phyloP scores from a whole-genome alignment of 305 asterid species.

The Fraxinus xanthoxyloides region DNA sequence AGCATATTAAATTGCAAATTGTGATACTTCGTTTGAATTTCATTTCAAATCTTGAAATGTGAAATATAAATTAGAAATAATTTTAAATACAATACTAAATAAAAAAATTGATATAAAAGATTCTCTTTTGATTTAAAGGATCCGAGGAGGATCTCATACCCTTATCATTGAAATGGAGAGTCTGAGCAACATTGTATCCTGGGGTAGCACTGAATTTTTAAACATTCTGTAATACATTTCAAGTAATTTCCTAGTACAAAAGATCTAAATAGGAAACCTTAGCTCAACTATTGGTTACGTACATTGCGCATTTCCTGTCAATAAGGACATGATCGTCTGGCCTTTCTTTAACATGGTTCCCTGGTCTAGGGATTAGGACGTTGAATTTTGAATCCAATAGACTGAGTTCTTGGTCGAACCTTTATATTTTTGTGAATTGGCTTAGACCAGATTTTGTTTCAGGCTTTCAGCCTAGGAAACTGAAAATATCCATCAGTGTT shows the following conservation, averaged over 20 bases:
- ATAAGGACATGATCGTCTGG: neutral
- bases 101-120: neutral
- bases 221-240: neutral
- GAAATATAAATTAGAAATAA: neutral
- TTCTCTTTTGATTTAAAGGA: neutral
- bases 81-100: neutral
- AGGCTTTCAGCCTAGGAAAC: neutral
- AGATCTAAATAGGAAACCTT: neutral
- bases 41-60: neutral
- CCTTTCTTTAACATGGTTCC: slow-evolving; percentile 3
- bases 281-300: neutral
- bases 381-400: slow-evolving; percentile 22
- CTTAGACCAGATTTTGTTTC: neutral
- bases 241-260: neutral
- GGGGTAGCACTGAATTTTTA: neutral
- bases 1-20: neutral
- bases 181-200: neutral
- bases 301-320: neutral
- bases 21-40: neutral
- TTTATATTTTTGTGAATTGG: neutral
- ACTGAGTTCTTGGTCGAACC: neutral
- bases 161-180: neutral
- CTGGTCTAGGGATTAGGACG: slow-evolving; percentile 28
- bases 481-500: neutral
- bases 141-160: neutral